Base-by-base conservation (phyloP, 106 monocot genomes). In the Phalaenopsis aphrodite region DNA sequence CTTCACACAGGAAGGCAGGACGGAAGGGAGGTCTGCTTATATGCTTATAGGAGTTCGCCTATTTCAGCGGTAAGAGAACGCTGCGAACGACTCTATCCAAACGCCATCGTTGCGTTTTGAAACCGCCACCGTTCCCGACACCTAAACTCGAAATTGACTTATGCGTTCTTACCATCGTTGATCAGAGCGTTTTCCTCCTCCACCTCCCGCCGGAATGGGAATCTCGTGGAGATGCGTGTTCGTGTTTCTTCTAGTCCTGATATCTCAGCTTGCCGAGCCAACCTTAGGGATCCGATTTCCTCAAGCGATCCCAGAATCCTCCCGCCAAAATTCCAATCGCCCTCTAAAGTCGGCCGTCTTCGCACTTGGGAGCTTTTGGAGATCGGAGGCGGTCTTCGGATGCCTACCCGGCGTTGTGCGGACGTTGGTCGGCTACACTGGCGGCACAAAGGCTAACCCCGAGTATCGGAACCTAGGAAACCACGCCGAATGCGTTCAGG, bases 401-500 rank as follows among this genome's bases (percentile, higher is more conserved):
- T 96, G 96, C 84, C 41, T 93, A 3, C 96, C 89, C 41, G 96
- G 96, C 49, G 96, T 96, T 41, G 84, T 90, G 43, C 88, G 88
- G 14, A 96, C 96, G 55, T 77, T 88, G 1, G 96, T 88, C 12
- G 96, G 96, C 5, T 96, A 96, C 66, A 82, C 93, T 77, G 93
- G 93, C 43, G 96, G 96, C 8, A 82, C 88, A 38, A 93, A 93
- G 84, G 17, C 75, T 77, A 91, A 90, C 37, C 96, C 96, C 42
- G 88, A 87, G 81, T 96, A 87, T 75, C 84, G 90, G 17, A 88
- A 87, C 68, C 75, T 91, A 10, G 91, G 91, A 7, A 91, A 90
- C 75, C 96, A 96, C 56, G 96, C 96, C n/a, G 96, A 96, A 78
- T 93, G 91, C 82, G 93, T 96, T 19, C 85, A 90, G 93, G 96